Base-by-base conservation (phyloP, 2,329 filamentous ascomycete species). In the Apiospora pterosperma region DNA sequence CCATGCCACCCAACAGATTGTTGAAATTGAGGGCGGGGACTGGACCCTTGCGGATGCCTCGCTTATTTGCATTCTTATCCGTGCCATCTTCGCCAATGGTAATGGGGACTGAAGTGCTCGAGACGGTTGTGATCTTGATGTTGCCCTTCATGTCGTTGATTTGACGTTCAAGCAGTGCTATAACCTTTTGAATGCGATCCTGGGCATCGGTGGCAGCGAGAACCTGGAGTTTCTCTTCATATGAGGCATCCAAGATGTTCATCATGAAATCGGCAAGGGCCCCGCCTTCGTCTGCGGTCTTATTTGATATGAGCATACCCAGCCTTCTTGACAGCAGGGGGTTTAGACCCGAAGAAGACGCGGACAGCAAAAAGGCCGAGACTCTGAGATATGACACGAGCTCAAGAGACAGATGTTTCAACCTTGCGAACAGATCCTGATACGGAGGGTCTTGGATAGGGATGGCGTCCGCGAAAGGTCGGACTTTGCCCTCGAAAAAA, bases 241-340 rank as follows among this genome's bases (percentile, higher is more conserved):
- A 91, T 11, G 88, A 91, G 61, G 91, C 90, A 68, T 97, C 93
- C 3, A 97, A 87, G 28, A 98, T 86, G 74, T 97, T 97, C 42
- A 93, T 90, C 93, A 99, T 97, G 76, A 98, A 98, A 76, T 99
- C 96, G 7, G 96, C 95, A 11, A 99, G 84, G 10, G 88, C 81
- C 2, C 95, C 95, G 1, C 94, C 94, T 70, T 98, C 93, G 48
- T 87, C 83, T 61, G 96, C 76, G 65, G 93, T 89, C 75, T 96
- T 96, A 76, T 90, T 89, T 36, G 89, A 85, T 68, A 99, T 97
- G 77, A 93, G 96, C 62, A 94, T 80, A 73, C 98, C 94, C 52
- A 99, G 86, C 62, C 94, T 88, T 61, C 93, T 88, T 0, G 93
- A 93, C 62, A 98, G 85, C n/a, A 95, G 81, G 0, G 95, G 94